phyloP scores from a whole-genome alignment of 805 yeast species.

The Wickerhamiella alocasiicola region DNA sequence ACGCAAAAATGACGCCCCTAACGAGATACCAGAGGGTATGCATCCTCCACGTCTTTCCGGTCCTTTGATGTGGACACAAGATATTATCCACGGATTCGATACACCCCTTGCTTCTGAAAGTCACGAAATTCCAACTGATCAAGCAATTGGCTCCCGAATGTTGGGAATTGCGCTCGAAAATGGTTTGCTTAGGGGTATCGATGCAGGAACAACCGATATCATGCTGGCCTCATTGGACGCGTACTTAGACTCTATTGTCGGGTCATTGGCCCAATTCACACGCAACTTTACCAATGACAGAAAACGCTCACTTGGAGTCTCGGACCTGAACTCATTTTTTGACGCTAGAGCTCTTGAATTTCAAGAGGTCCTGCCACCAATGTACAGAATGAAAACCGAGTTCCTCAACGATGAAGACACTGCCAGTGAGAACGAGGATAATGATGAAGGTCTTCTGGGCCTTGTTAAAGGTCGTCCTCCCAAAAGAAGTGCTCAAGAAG shows the following conservation, averaged over 20 bases:
- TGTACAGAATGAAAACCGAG: slow-evolving; percentile 26
- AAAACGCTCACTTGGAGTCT: slow-evolving; percentile 26
- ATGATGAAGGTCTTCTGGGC: neutral
- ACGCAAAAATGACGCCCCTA: slow-evolving; percentile 1
- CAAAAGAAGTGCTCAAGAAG: slow-evolving; percentile 11
- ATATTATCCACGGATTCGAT: slow-evolving; percentile 72
- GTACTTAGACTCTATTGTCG: slow-evolving; percentile 62
- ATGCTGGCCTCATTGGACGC: slow-evolving; percentile 69
- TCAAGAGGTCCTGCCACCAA: slow-evolving; percentile 28
- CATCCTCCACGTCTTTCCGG: slow-evolving; percentile 24
- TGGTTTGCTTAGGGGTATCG: slow-evolving; percentile 75
- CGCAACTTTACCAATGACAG: slow-evolving; percentile 22
- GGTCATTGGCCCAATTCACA: slow-evolving; percentile 50
- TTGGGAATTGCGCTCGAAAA: slow-evolving; percentile 77
- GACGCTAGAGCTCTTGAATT: slow-evolving; percentile 27
- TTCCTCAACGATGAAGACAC: slow-evolving; percentile 27
- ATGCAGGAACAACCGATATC: slow-evolving; percentile 65
- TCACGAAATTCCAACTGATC: slow-evolving; percentile 73
- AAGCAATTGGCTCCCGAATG: slow-evolving; percentile 53
- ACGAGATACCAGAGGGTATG: slow-evolving; percentile 12
- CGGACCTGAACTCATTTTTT: slow-evolving; percentile 26
- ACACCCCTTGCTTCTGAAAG: slow-evolving; percentile 68
- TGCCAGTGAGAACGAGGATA: neutral
- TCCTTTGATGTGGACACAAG: slow-evolving; percentile 70
- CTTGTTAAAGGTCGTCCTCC: neutral